These are phyloP conservation scores for Fusarium sp. DNA, from an alignment of 2,329 filamentous ascomycete genomes.

Conservation along the genomic window DNA sequence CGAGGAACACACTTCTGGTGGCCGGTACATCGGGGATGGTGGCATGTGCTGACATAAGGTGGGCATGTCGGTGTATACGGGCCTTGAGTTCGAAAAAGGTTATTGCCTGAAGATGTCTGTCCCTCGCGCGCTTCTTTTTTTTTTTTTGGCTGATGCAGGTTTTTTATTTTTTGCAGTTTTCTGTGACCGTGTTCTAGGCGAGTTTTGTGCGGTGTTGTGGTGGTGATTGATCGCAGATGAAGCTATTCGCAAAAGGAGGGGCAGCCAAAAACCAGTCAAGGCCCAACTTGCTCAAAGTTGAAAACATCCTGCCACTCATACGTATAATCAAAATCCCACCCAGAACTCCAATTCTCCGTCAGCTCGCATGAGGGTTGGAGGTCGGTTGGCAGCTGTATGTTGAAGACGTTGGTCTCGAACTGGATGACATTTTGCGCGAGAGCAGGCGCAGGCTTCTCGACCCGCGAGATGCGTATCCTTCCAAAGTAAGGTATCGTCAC, in stretches of 20 bases:
- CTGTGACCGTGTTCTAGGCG: background rate
- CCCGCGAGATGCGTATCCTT: constrained; percentile 9
- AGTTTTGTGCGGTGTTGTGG: background rate
- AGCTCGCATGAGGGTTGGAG: constrained; percentile 9
- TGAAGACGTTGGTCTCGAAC: constrained; percentile 17
- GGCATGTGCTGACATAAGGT: constrained; percentile 1
- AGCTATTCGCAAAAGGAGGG: background rate
- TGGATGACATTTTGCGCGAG: background rate
- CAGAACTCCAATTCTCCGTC: constrained; percentile 17
- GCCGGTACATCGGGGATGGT: background rate
- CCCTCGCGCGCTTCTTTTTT: background rate
- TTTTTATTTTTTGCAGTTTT: background rate
- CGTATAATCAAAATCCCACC: background rate
- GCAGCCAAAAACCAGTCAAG: background rate
- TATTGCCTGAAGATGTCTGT: background rate
- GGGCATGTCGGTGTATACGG: background rate
- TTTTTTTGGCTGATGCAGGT: background rate
- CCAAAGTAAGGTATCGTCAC: constrained; percentile 32
- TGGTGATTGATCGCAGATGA: background rate
- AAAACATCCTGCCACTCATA: constrained; percentile 18
- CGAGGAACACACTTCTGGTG: background rate
- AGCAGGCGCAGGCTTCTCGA: background rate
- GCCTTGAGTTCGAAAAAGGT: background rate
- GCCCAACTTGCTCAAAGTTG: background rate
- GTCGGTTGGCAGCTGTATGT: constrained; percentile 3